Conservation (phyloP, 768 basidiomycete species). For the Kwoniella bestiolae region DNA sequence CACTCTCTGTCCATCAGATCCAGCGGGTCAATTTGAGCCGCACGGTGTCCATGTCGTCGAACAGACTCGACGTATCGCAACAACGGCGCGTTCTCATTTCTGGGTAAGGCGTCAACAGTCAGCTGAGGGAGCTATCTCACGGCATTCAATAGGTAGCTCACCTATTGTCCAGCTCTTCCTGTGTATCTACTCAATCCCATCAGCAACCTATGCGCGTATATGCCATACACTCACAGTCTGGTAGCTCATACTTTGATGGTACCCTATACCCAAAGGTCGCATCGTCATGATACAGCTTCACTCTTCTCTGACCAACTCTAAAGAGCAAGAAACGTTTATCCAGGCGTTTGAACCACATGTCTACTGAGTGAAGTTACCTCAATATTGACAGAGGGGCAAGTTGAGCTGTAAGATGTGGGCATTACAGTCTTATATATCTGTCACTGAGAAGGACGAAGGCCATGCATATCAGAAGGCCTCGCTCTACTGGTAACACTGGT, state of each 20-base stretch:
- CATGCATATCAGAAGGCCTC: not conserved
- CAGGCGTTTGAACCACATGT: not conserved
- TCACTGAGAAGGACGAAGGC: not conserved
- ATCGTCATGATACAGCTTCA: constrained; percentile 40
- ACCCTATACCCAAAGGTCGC: constrained; percentile 44
- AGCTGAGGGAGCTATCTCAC: constrained; percentile 59
- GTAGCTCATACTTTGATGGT: constrained; percentile 33
- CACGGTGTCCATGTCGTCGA: constrained; percentile 59
- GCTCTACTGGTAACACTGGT: not conserved
- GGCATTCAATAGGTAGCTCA: constrained; percentile 17
- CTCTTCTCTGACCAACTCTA: not conserved
- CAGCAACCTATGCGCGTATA: too few relatives aligned
- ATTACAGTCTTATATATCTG: not conserved
- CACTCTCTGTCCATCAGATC: constrained; percentile 83
- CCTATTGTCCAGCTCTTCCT: constrained; percentile 43
- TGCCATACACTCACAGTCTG: constrained; percentile 44
- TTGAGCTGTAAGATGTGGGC: too few relatives aligned
- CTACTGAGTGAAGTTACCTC: too few relatives aligned
- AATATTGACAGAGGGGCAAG: too few relatives aligned
- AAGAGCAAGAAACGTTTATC: not conserved
- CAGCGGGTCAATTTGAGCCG: constrained; percentile 73
- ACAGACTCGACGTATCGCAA: constrained; percentile 88
- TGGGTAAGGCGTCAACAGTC: constrained; percentile 67
- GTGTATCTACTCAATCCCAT: constrained; percentile 30
- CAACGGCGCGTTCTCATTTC: constrained; percentile 73